A percentile compares a stretch with the other conserved stretches of the same genome.
Conservation (phyloP, 176 grass and related monocot genomes). For the Rhynchospora tenuis region DNA sequence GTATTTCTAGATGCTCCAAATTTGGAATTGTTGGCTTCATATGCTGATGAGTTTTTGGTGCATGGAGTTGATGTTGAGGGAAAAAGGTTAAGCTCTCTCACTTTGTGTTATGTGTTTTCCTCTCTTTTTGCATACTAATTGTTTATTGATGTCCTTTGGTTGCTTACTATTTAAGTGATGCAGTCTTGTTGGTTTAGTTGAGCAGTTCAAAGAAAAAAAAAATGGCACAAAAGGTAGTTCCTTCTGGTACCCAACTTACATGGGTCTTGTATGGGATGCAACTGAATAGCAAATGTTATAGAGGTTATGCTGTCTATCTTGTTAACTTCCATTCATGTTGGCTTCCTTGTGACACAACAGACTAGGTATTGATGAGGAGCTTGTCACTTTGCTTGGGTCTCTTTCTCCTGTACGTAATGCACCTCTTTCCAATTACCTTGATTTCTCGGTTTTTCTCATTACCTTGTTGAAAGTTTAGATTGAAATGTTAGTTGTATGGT, state of each 20-base stretch:
- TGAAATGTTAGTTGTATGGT: neutral
- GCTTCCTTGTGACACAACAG: conserved; percentile 27
- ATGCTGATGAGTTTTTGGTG: conserved; percentile 96
- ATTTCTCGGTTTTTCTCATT: neutral
- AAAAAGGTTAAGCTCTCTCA: conserved; percentile 53
- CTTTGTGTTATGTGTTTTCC: neutral
- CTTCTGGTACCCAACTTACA: neutral
- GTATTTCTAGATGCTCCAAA: conserved; percentile 56
- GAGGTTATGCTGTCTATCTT: neutral
- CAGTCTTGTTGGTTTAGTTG: neutral
- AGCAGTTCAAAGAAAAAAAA: neutral
- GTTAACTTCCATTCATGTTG: conserved; percentile 5
- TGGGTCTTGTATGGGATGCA: neutral
- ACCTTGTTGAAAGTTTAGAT: neutral
- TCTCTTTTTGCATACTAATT: neutral
- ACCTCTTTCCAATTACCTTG: neutral
- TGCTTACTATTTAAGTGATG: neutral
- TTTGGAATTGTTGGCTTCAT: conserved; percentile 53
- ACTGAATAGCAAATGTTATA: neutral
- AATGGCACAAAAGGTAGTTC: neutral
- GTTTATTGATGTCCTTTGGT: neutral
- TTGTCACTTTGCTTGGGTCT: conserved; percentile 57
- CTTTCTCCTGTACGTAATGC: conserved; percentile 61
- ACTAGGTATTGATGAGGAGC: conserved; percentile 92
- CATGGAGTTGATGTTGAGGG: conserved; percentile 97